Evolutionary conservation across 768 basidiomycete genomes (phyloP).

Genomic region (Mycena galopus): DNA sequence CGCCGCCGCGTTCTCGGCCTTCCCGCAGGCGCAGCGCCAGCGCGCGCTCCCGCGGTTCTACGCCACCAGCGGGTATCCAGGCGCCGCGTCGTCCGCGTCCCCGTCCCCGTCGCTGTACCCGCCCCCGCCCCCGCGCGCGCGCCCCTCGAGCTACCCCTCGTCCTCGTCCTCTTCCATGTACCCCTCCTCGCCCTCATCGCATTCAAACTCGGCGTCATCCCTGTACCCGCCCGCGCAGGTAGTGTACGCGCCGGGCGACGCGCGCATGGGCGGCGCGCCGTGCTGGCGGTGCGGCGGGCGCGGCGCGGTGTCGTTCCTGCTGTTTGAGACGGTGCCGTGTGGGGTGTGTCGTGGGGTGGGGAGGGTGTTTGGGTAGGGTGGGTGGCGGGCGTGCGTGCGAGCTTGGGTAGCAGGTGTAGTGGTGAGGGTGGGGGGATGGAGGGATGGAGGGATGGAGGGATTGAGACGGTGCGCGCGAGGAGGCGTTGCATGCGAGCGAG

Average conservation of each 20-base stretch:
- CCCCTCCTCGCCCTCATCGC: background rate
- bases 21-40: conserved; percentile 37
- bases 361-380: conserved; percentile 49
- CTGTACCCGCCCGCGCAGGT: too few species aligned
- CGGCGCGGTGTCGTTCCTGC: conserved; percentile 63
- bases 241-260: conserved; percentile 74
- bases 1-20: conserved; percentile 54
- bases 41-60: conserved; percentile 49
- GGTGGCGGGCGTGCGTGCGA: background rate
- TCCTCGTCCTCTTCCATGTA: background rate
- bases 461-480: too few species aligned
- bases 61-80: too few species aligned
- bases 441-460: too few species aligned
- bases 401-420: too few species aligned
- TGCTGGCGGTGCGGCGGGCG: conserved; percentile 78
- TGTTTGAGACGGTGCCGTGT: conserved; percentile 70
- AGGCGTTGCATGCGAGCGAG: too few species aligned
- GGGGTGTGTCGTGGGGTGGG: conserved; percentile 74
- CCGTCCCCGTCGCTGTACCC: background rate
- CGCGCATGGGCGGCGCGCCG: conserved; percentile 73
- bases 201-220: too few species aligned
- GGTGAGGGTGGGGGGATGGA: too few species aligned
- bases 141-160: background rate
- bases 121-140: background rate
- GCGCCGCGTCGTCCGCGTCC: conserved; percentile 15